phyloP scores from a whole-genome alignment of 2,329 filamentous ascomycete species.

The Curvularia eragrostidis region DNA sequence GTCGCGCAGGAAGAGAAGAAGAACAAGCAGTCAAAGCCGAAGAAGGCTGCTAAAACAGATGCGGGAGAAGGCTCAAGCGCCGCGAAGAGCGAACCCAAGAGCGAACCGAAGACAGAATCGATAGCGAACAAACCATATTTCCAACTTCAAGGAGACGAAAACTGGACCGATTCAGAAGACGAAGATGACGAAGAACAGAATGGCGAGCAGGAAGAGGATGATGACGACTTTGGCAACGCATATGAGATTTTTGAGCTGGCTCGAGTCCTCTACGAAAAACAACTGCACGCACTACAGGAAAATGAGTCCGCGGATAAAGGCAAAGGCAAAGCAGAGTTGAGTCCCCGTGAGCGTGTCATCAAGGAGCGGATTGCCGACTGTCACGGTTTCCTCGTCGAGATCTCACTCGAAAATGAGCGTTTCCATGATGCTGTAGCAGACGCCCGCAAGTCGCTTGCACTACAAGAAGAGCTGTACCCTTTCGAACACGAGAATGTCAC shows the following conservation, averaged over 20 bases:
- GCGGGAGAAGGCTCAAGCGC: slow-evolving; percentile 43
- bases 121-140: slow-evolving; percentile 78
- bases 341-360: slow-evolving; percentile 40
- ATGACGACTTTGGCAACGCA: slow-evolving; percentile 68
- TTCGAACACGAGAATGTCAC: slow-evolving; percentile 85
- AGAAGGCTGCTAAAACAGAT: slow-evolving; percentile 54
- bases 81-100: slow-evolving; percentile 46
- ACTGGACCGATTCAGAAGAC: slow-evolving; percentile 79
- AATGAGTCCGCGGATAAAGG: slow-evolving; percentile 50
- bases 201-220: slow-evolving; percentile 58
- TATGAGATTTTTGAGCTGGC: slow-evolving; percentile 70
- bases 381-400: slow-evolving; percentile 92
- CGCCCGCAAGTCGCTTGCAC: slow-evolving; percentile 74
- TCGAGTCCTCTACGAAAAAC: slow-evolving; percentile 64
- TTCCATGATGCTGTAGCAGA: slow-evolving; percentile 89
- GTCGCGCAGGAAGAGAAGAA: slow-evolving; percentile 66
- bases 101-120: slow-evolving; percentile 54
- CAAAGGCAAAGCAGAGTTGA: slow-evolving; percentile 55
- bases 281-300: slow-evolving; percentile 56
- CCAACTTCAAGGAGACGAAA: slow-evolving; percentile 92
- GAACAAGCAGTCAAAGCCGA: slow-evolving; percentile 60
- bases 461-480: slow-evolving; percentile 80
- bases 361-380: slow-evolving; percentile 91
- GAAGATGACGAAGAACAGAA: slow-evolving; percentile 67
- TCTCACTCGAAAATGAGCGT: slow-evolving; percentile 94